Conservation (phyloP, 2,329 filamentous ascomycete genomes). For the Colletotrichum australisinense region DNA sequence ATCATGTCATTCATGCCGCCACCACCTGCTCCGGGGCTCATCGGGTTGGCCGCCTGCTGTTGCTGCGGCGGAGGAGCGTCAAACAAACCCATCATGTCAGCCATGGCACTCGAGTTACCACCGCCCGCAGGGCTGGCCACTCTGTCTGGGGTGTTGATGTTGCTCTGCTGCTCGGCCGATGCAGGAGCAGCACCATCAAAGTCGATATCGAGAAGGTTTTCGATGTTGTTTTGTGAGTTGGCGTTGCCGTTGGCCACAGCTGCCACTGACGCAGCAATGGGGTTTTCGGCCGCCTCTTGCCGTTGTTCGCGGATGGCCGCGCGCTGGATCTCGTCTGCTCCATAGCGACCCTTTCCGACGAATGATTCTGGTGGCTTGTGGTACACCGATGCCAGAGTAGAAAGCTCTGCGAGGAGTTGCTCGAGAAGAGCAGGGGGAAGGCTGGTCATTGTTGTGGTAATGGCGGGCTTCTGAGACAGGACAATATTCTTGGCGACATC, state of each 20-base stretch:
- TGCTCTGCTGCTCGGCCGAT: conserved; percentile 73
- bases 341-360: conserved; percentile 92
- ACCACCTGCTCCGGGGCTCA: conserved; percentile 41
- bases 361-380: conserved; percentile 99
- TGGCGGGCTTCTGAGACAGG: conserved; percentile 92
- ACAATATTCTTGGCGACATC: conserved; percentile 91
- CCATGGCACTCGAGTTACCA: conserved; percentile 60
- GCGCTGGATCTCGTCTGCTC: conserved; percentile 92
- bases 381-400: conserved; percentile 95
- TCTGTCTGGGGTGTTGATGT: conserved; percentile 74
- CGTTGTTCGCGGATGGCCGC: conserved; percentile 97
- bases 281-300: conserved; percentile 92
- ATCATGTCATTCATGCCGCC: conserved; percentile 87
- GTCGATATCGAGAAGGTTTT: conserved; percentile 96
- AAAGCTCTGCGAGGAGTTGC: conserved; percentile 89
- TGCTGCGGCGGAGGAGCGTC: conserved; percentile 70
- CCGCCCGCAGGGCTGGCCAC: conserved; percentile 70
- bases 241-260: conserved; percentile 68
- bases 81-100: conserved; percentile 77
- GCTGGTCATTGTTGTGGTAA: conserved; percentile 92
- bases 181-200: conserved; percentile 94
- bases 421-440: conserved; percentile 87
- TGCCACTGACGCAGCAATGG: conserved; percentile 86
- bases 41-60: conserved; percentile 48
- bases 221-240: conserved; percentile 79